Evolutionary conservation across 768 basidiomycete species (phyloP).

Genomic region (Dioszegia aurantiaca): DNA sequence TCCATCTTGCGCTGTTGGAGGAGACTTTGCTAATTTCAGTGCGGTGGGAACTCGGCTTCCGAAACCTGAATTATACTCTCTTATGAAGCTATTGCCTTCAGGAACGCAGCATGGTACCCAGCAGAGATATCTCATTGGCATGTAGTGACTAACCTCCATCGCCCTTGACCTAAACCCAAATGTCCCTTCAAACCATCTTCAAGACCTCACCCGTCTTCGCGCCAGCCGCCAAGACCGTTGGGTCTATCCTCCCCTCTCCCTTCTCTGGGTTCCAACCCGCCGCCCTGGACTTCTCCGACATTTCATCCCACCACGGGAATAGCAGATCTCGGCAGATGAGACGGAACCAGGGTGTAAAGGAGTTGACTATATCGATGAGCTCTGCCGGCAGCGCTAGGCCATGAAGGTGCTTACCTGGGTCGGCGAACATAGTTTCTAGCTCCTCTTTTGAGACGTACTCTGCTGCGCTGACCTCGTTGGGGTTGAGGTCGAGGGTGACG

Average conservation of each 20-base stretch:
- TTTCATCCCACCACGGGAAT: conserved; percentile 97
- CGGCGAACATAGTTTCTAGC: conserved; percentile 83
- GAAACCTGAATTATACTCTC: too few species aligned
- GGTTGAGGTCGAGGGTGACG: conserved; percentile 75
- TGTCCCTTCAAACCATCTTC: conserved; percentile 30
- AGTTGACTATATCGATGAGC: conserved; percentile 60
- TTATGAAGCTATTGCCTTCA: too few species aligned
- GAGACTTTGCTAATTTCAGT: too few species aligned
- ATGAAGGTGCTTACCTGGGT: conserved; percentile 59
- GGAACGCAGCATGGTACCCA: too few species aligned
- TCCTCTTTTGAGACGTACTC: conserved; percentile 90
- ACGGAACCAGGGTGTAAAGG: conserved; percentile 99
- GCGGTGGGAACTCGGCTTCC: too few species aligned
- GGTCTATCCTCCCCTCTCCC: conserved; percentile 28
- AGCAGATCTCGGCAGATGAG: conserved; percentile 94
- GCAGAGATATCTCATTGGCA: too few species aligned
- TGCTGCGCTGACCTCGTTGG: conserved; percentile 85
- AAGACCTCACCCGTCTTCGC: conserved; percentile 29
- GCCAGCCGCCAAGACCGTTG: conserved; percentile 33
- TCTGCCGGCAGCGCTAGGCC: background rate
- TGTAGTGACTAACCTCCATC: background rate
- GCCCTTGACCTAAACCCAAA: background rate
- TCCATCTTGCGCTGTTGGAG: too few species aligned
- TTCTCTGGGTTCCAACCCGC: conserved; percentile 32
- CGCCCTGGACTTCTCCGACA: conserved; percentile 61